Base-by-base conservation (phyloP, 495 filamentous ascomycete genomes). In the Podospora tetraspora region DNA sequence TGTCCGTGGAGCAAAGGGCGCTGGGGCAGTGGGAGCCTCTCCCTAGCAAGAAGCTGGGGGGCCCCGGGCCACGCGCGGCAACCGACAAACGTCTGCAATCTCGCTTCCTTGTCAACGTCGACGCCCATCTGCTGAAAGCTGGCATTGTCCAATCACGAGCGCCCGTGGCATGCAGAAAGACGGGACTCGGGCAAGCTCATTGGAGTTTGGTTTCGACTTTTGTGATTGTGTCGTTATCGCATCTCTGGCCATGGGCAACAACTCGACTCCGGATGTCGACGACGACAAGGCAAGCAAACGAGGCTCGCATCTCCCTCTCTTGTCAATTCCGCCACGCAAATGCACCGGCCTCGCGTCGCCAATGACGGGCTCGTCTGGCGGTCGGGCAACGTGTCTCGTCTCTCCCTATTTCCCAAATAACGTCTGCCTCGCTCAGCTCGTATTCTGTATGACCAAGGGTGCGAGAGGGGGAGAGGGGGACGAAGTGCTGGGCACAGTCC, bases 141-240 rank as follows among this genome's bases (percentile, higher is more conserved):
- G 19, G 58, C 37, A 70, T 74, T 72, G 73, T 68, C 71, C 68
- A 73, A 75, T 72, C 73, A 67, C 13, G 10, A 3, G 22, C 13
- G n/a, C 25, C 1, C 6, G 57, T 43, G 22, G 30, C 59, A 37
- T 67, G 72, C 68, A 62, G 66, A 63, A 67, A 61, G 63, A 66
- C 61, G 57, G 66, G 52, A 29, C 43, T 7, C 37, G 52, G 57
- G 11, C 27, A 24, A 12, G 43, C n/a, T 63, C 22, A 74, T 74
- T 74, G 72, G 72, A 21, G 25, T n/a, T 22, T 22, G 59, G 43
- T 22, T 52, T 52, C 62, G n/a, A 64, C 19, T 59, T 59, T 12
- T 64, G 27, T 52, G 63, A 64, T 52, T 52, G 43, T 52, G 43
- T 52, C 43, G 43, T n/a, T 52, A 56, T 27, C 37, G 34, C 22